A percentile compares a stretch with the other conserved stretches of the same genome.
Evolutionary conservation across 2,329 filamentous ascomycete genomes (phyloP).

Genomic region (Podosphaera fusca): DNA sequence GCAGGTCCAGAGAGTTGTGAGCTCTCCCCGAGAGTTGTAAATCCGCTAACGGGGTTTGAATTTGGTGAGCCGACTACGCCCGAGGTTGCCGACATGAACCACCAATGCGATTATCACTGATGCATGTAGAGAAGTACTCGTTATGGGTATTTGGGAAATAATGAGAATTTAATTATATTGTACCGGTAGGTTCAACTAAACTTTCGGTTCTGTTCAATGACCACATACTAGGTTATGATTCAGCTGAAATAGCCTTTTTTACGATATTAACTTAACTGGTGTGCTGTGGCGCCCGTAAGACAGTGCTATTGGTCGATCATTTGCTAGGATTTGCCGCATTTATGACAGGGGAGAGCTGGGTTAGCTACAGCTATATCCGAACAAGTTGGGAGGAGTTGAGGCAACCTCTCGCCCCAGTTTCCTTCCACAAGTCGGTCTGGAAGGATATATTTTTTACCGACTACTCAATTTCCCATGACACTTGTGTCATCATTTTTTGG

Average conservation of each 20-base stretch:
- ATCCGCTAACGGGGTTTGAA: neutral
- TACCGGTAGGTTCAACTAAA: neutral
- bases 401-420: neutral
- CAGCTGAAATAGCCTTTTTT: neutral
- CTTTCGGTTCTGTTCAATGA: neutral
- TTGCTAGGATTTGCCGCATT: neutral
- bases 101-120: neutral
- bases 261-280: neutral
- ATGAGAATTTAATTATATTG: neutral
- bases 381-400: neutral
- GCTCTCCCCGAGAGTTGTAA: neutral
- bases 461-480: neutral
- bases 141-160: neutral
- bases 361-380: neutral
- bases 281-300: neutral
- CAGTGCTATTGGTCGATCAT: neutral
- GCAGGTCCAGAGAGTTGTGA: neutral
- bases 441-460: neutral
- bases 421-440: neutral
- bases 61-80: neutral
- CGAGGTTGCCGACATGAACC: slow-evolving; percentile 1
- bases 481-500: neutral
- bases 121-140: neutral
- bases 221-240: neutral
- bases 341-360: neutral